phyloP scores from a whole-genome alignment of 106 monocot species.

The Dendrobium nobile region DNA sequence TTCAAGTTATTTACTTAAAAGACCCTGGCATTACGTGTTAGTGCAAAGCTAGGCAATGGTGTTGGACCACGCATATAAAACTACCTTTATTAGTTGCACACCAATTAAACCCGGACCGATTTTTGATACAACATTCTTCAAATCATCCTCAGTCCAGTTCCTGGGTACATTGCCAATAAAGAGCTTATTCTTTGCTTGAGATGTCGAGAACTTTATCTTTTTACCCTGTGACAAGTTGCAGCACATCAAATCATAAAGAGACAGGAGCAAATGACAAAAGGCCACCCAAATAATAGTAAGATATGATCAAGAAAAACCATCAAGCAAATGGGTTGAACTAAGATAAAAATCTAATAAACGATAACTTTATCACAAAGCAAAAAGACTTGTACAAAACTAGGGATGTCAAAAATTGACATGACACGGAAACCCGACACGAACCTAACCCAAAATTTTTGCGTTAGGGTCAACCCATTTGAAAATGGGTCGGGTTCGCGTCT shows the following conservation, averaged over 20 bases:
- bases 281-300: neutral
- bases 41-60: neutral
- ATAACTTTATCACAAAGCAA: neutral
- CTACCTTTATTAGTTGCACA: slow-evolving; percentile 77
- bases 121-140: slow-evolving; percentile 46
- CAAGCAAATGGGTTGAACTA: neutral
- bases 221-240: slow-evolving; percentile 43
- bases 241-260: neutral
- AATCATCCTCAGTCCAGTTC: slow-evolving; percentile 60
- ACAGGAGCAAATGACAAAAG: neutral
- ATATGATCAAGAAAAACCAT: neutral
- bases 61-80: neutral
- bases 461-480: no score
- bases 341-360: neutral
- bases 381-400: no score
- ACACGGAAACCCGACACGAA: no score
- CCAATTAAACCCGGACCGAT: slow-evolving; percentile 64
- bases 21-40: neutral
- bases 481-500: no score
- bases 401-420: no score
- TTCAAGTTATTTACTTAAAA: neutral
- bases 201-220: slow-evolving; percentile 62
- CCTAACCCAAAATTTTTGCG: no score
- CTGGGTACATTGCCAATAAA: slow-evolving; percentile 88
- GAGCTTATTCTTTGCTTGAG: slow-evolving; percentile 72